Evolutionary conservation across 148 eudicot genomes (phyloP), one percentile per base, ranked within the genome.

Genomic region (Fagopyrum esculentum): DNA sequence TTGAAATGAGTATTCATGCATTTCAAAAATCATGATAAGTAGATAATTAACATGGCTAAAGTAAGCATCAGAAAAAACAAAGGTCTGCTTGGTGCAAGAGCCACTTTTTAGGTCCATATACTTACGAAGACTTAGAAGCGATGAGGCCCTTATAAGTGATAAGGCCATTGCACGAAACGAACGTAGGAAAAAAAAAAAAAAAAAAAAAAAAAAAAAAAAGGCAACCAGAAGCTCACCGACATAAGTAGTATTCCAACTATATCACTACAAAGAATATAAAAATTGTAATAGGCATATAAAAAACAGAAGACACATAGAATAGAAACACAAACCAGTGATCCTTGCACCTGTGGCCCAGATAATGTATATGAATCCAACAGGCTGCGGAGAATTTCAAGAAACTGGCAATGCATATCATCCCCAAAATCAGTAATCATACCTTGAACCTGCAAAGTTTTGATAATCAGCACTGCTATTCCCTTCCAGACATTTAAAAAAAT

Each of bases 401-500:
- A 95, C 69, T 95, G 99, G 84, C 94, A 90, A 73, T 95, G 99
- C 99, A 95, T 95, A 78, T 86, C 88, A 83, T 90, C 99, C 66
- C 88, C 99, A 82, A 86, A 95, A 85, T 95, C 97, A 26, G 96
- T 87, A 61, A 92, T 75, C 99, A 95, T 89, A 77, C 96, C 90
- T 83, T 90, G 92, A 35, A 95, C 97, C 99, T 95, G 83, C 69
- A 86, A 69, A 81, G 1, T 71, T 43, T 11, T 61, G 60, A 74
- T 15, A 66, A 66, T 59, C 64, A 59, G 29, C 63, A 57, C 63
- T 57, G 22, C 30, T 57, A 57, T 57, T 8, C 63, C 63, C 63
- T 29, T 57, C 63, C 30, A 52, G 15, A 52, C 17, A 52, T 13
- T 12, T 16, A 13, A 17, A 35, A 52, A 3, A 52, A 2, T 1